phyloP scores from a whole-genome alignment of 805 yeast genomes.

The Ogataea corticis region DNA sequence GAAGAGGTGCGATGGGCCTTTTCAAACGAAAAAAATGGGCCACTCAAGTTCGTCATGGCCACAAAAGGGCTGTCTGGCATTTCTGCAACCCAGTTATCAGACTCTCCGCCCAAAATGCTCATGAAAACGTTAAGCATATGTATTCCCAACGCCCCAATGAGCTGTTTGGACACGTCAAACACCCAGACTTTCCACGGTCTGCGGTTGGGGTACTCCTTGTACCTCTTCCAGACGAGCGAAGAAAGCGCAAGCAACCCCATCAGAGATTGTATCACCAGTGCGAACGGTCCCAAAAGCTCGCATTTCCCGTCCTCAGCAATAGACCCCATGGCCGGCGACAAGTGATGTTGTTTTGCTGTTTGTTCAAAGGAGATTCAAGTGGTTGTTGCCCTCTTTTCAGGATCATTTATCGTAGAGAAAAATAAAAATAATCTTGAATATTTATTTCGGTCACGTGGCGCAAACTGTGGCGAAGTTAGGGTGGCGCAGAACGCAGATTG shows the following conservation, averaged over 20 bases:
- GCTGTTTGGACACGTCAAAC: constrained; percentile 87
- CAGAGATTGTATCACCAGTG: constrained; percentile 71
- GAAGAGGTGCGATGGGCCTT: constrained; percentile 10
- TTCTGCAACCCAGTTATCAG: constrained; percentile 21
- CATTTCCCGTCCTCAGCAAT: constrained; percentile 39
- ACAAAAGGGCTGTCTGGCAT: neutral
- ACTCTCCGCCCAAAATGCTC: constrained; percentile 55
- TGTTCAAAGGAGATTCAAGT: too few species aligned
- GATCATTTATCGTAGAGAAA: too few species aligned
- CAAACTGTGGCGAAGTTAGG: neutral
- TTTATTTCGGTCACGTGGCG: too few species aligned
- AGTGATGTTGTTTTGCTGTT: too few species aligned
- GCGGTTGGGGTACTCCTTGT: constrained; percentile 72
- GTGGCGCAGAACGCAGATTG: neutral
- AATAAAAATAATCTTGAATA: too few species aligned
- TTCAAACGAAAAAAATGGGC: neutral
- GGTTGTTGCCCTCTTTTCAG: too few species aligned
- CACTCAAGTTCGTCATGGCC: neutral
- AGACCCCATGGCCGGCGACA: neutral
- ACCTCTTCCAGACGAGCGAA: constrained; percentile 73
- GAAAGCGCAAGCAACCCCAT: constrained; percentile 78
- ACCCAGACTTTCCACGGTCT: constrained; percentile 89
- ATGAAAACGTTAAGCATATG: constrained; percentile 76
- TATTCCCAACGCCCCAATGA: constrained; percentile 81
- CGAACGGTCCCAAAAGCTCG: constrained; percentile 80